Conservation (phyloP, 208 protist genomes). For the Leishmania major region DNA sequence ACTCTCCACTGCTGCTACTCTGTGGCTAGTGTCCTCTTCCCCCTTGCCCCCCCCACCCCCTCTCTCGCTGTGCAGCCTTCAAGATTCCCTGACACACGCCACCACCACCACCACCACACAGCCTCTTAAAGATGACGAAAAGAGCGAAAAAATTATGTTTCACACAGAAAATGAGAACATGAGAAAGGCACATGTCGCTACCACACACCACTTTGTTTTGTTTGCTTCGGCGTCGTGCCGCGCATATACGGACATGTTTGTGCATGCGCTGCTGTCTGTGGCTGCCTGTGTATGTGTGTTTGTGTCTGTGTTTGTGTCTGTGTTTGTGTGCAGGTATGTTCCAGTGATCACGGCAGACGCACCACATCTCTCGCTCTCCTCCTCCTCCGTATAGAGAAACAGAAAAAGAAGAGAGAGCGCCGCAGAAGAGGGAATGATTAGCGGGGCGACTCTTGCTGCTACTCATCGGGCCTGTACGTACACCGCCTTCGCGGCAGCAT, state of each 20-base stretch:
- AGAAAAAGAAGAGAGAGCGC: background rate
- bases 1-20: slow-evolving; percentile 6
- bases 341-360: background rate
- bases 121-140: no score
- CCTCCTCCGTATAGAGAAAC: background rate
- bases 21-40: slow-evolving; percentile 14
- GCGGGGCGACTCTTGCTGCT: background rate
- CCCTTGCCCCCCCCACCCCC: slow-evolving; percentile 6
- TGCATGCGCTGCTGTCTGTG: background rate
- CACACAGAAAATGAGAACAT: no score
- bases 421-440: background rate
- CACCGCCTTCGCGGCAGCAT: background rate
- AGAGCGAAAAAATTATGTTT: no score
- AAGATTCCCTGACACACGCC: background rate
- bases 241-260: background rate
- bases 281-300: background rate
- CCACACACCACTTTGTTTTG: no score
- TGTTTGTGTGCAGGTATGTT: background rate
- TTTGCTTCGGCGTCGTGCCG: background rate
- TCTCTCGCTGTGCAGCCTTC: background rate
- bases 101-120: background rate
- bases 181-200: no score
- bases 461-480: background rate
- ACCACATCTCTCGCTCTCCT: background rate
- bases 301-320: background rate